Evolutionary conservation across 78 protist species (phyloP), one percentile per base, ranked within the genome.

Genomic region (Isochrysis galbana): DNA sequence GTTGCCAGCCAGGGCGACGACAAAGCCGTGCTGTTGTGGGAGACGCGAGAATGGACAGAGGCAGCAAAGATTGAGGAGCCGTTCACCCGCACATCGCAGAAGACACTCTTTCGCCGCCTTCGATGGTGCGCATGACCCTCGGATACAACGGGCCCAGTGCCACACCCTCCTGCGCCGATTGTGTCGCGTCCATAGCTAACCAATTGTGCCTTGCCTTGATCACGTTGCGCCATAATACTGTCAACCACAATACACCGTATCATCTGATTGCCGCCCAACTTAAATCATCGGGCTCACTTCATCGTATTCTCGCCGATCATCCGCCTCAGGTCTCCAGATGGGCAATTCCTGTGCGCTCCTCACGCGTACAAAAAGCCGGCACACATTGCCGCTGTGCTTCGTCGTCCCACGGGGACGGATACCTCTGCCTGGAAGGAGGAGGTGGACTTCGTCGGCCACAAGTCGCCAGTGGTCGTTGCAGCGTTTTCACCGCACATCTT

Each of bases 1-100:
- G 23, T 95, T 46, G 95, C 91, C 29, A 34, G 91, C 23, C 95
- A 95, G 83, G 67, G 80, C 80, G 80, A 34, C 80, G 80, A 70
- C 41, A 42, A 21, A 42, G 44, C 47, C 32, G 84, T 77, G 44
- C 54, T 90, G 2, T 41, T 95, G 14, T 93, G 95, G 95, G 77
- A 91, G 90, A 39, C 48, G 25, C 47, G 87, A 2, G 93, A 93
- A 45, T 95, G 95, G 54, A 22, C 29, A 4, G 4, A 7, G 54
- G 47, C 36, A 0, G 51, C 38, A 23, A 46, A 54, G 19, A n/a
- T 44, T 19, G n/a, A 3, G n/a, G 54, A 1, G 88, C 88, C 88
- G 0, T 80, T 80, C 88, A 36, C 2, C 26, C 25, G 88, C 0
- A 0, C 48, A 21, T 21, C 88, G 26, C 0, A 44, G 0, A 44